Evolutionary conservation across 345 rosid genomes (phyloP), one percentile per base, ranked within the genome.

Genomic region (Hypericum androsaemum): DNA sequence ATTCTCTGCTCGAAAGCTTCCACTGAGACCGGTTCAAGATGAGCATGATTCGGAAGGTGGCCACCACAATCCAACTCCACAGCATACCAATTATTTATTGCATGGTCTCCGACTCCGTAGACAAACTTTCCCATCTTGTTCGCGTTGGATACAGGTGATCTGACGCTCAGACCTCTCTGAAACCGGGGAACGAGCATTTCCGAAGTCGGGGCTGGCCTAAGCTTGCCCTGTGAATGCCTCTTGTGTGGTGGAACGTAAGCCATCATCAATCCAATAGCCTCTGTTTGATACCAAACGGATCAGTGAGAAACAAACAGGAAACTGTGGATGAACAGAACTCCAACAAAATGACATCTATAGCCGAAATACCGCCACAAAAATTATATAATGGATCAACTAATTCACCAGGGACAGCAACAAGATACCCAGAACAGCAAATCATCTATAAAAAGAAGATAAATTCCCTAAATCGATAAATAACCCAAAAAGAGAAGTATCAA

Each of bases 1-100:
- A 8, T 14, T 32, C 12, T 53, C 10, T 13, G 17, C 47, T 61
- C 62, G 13, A 47, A 0, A 6, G 47, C 0, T 12, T 62, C 64
- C 46, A 47, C 9, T 8, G 37, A 54, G 12, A 54, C 35, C 3
- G 59, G 68, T 55, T 62, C 17, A 32, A 71, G 62, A 28, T 17
- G 42, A 54, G 57, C 51, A 42, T 60, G 47, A 41, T 62, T 39
- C 5, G 68, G 75, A 15, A 62, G 12, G 12, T 37, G 55, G 9
- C 32, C 46, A 22, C 48, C 46, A 8, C 16, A 52, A 54, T 50
- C 65, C 39, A 62, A 32, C 10, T 53, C 68, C 38, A 47, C 56
- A 16, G 54, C 38, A 35, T 61, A 57, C 75, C 64, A 62, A 46
- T 61, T 71, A 41, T 7, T 50, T 0, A 71, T 32, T 12, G 65